Evolutionary conservation across 1,284 basidiomycete genomes (phyloP), one percentile per base, ranked within the genome.

Genomic region (Blastosporella zonata): DNA sequence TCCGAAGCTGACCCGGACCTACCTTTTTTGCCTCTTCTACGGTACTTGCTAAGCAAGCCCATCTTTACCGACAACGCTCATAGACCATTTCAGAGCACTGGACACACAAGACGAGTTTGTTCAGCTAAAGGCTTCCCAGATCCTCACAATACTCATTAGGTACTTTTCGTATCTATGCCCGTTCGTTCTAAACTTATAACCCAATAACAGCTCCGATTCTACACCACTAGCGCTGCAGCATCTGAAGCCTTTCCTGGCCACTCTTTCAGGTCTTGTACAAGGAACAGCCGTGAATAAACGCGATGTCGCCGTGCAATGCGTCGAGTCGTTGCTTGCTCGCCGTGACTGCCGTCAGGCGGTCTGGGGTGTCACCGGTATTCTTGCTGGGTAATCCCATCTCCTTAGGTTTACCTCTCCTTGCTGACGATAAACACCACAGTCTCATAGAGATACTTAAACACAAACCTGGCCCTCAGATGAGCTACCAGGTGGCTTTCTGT

Each of bases 91-190:
- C 37, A 93, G 91, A 58, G 79, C 85, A 33, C 72, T 98, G 40
- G 87, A 93, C 33, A 84, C 89, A 29, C 85, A 87, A 58, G 96
- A 99, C 64, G 93, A 97, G 64, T 97, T 97, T 59, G 85, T 93
- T 22, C 91, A 95, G 60, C 77, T 97, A 53, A 97, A 95, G 64
- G 79, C 89, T 20, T 79, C 90, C 0, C 90, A 96, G 61, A 90
- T 98, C 59, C 73, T 97, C 40, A 92, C 93, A 1, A 78, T 94
- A 17, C 78, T 98, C 21, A 78, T 97, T 44, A 84, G 87, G 81
- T 84, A 49, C 45, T 74, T 29, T 8, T 1, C 29, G 13, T 15
- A 35, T 22, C 7, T 34, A 17, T 21, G 10, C 20, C n/a, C 6
- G 6, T 13, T 27, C 10, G 6, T 3, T 13, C 25, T 23, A 17